phyloP scores from a whole-genome alignment of 768 basidiomycete genomes.

The Lepiota brunneoincarnata region DNA sequence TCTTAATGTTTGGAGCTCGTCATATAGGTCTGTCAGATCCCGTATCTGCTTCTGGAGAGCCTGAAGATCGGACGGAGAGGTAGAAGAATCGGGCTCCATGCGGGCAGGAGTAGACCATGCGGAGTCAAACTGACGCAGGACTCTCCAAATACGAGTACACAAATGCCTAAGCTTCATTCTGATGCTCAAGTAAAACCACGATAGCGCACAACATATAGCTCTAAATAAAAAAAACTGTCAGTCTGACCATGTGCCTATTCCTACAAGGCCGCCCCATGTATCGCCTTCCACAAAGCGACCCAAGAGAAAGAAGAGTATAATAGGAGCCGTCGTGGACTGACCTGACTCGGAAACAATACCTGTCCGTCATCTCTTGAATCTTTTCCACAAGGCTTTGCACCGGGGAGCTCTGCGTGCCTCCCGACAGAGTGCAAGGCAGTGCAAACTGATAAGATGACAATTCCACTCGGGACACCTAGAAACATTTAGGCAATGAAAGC shows the following conservation, averaged over 20 bases:
- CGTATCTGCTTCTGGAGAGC: constrained; percentile 42
- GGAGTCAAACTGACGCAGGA: not conserved
- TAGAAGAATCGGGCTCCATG: constrained; percentile 4
- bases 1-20: constrained; percentile 41
- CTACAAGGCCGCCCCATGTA: constrained; percentile 33
- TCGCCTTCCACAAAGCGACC: constrained; percentile 23
- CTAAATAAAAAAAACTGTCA: not conserved
- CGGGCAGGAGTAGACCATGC: not conserved
- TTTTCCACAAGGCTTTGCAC: not conserved
- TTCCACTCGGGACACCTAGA: not conserved
- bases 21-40: constrained; percentile 43
- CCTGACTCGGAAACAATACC: constrained; percentile 25
- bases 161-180: not conserved
- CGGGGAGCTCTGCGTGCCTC: constrained; percentile 3
- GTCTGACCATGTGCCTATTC: constrained; percentile 35
- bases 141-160: constrained; percentile 8
- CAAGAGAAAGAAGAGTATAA: constrained; percentile 36
- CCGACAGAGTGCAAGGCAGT: constrained; percentile 6
- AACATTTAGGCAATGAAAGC: not conserved
- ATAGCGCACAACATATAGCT: not conserved
- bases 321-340: constrained; percentile 17
- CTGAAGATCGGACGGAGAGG: constrained; percentile 10
- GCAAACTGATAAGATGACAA: not conserved
- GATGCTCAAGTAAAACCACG: not conserved
- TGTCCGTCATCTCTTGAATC: constrained; percentile 16